Conservation (phyloP, 495 filamentous ascomycete genomes). For the Daldinia childiae region DNA sequence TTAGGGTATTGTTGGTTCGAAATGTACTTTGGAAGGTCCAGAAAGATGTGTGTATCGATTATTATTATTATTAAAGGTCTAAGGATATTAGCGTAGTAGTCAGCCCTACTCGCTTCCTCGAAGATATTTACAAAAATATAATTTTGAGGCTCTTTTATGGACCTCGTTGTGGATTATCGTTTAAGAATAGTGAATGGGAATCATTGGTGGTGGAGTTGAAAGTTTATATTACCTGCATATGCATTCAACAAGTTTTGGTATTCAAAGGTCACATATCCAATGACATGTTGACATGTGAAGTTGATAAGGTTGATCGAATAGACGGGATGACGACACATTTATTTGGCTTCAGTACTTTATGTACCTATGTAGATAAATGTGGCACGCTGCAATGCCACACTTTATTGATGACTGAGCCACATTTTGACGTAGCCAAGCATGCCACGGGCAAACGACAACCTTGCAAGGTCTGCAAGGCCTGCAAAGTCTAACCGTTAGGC, state of each 20-base stretch:
- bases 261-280: neutral
- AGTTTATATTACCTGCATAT: neutral
- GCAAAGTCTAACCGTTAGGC: neutral
- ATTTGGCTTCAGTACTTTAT: constrained; percentile 3
- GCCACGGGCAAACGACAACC: constrained; percentile 1
- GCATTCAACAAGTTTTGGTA: neutral
- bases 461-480: neutral
- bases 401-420: constrained; percentile 29
- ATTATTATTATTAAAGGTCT: neutral
- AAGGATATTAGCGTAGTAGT: neutral
- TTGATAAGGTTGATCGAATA: constrained; percentile 4
- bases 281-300: constrained; percentile 8
- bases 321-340: constrained; percentile 34
- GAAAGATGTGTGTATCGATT: neutral
- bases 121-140: neutral
- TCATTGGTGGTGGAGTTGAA: neutral
- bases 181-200: neutral
- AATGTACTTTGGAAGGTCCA: neutral
- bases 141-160: neutral
- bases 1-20: neutral
- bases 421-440: constrained; percentile 37
- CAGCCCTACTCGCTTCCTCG: neutral
- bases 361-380: too few relatives aligned
- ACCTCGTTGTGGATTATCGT: neutral
- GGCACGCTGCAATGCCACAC: constrained; percentile 8